Conservation (phyloP, 1,284 basidiomycete genomes). For the Rhodotorula sp. region DNA sequence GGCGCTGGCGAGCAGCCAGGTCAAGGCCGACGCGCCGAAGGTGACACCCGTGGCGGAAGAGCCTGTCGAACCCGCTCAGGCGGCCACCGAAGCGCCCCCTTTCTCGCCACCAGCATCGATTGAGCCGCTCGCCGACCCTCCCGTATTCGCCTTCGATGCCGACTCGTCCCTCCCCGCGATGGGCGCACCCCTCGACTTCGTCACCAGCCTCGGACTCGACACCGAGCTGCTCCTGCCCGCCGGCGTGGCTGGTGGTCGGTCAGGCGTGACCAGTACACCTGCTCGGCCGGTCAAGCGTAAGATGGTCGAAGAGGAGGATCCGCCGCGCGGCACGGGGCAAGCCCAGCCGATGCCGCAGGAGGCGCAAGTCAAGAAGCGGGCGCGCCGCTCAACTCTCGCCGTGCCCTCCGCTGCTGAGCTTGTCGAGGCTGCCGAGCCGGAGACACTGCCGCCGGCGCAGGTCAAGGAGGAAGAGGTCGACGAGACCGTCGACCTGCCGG, state of each 20-base stretch:
- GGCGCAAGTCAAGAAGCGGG: neutral
- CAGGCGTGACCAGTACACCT: conserved; percentile 14
- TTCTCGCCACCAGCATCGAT: too few species aligned
- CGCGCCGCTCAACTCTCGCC: neutral
- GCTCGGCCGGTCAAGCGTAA: neutral
- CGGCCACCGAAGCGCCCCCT: too few species aligned
- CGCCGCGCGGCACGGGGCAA: too few species aligned
- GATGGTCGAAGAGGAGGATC: neutral
- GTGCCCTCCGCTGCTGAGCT: neutral
- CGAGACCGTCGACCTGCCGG: neutral
- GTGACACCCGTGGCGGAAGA: neutral
- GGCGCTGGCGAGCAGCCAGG: neutral
- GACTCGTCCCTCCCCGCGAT: conserved; percentile 20
- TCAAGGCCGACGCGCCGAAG: neutral
- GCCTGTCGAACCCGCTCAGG: neutral
- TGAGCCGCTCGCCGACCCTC: neutral
- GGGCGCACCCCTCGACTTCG: conserved; percentile 26
- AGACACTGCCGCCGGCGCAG: too few species aligned
- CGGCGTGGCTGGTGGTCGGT: too few species aligned
- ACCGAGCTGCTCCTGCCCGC: neutral
- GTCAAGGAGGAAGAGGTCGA: neutral
- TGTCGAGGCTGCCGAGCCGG: neutral
- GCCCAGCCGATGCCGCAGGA: neutral
- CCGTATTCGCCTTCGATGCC: neutral
- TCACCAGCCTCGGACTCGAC: neutral